Evolutionary conservation across 2,329 filamentous ascomycete species (phyloP), one percentile per base, ranked within the genome.

Genomic region (Camptophora hylomeconis): DNA sequence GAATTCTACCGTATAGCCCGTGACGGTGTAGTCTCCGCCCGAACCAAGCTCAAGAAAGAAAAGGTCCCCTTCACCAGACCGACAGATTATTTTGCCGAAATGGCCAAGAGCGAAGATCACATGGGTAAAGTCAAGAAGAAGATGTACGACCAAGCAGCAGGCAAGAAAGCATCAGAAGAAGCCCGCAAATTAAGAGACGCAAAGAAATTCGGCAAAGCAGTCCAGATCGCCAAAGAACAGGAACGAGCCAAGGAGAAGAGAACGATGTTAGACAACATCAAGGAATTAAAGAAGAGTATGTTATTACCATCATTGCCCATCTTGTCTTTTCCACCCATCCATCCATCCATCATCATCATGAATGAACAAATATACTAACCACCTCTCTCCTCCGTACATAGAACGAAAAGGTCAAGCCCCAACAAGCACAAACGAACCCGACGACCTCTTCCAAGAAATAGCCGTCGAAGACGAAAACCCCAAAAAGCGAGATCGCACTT

Each of bases 131-230:
- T 98, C 53, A 92, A 92, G 67, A 73, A 77, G 49, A 92, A 92
- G 67, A 64, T 95, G 47, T 69, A 93, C 38, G 86, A 95, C 48
- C 83, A 92, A 50, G 89, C 87, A 1, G 81, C 87, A 7, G 67
- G 74, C 37, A 93, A 93, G 68, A 93, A 93, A 65, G 87, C 89
- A 1, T 72, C 83, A 16, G 75, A 80, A 14, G 89, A 98, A 57
- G 89, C 89, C 5, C 73, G 84, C 52, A 84, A 84, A 60, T 77
- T 87, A 62, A 70, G 89, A 40, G 89, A 98, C 54, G 66, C 95
- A 48, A 95, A 94, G 75, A 98, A 95, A 63, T 98, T 95, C 53
- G 89, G 89, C 53, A 98, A 98, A 65, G 82, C 92, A 56, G 89
- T 95, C 30, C 89, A 98, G 64, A 73, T 93, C 36, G 86, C 86